These are phyloP conservation scores for Diospyros kaki DNA, from an alignment of 148 eudicot species.

Conservation along the genomic window DNA sequence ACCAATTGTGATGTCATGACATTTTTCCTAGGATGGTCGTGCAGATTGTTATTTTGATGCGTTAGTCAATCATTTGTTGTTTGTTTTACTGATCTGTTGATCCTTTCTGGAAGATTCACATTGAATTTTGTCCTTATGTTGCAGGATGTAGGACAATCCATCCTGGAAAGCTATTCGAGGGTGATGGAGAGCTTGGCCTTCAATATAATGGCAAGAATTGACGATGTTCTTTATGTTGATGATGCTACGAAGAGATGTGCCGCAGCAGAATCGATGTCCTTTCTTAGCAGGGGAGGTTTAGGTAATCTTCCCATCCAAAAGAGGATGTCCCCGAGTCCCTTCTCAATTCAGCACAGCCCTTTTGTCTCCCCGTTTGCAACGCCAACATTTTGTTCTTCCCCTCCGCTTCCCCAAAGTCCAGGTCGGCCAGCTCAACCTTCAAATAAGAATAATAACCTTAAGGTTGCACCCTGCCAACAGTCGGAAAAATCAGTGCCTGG, in stretches of 20 bases:
- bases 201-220: conserved; percentile 88
- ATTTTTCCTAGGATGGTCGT: too few relatives aligned
- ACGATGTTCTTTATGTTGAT: conserved; percentile 68
- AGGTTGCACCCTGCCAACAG: conserved; percentile 19
- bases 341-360: conserved; percentile 85
- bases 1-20: too few relatives aligned
- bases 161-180: conserved; percentile 97
- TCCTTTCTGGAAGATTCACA: neutral
- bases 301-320: conserved; percentile 74
- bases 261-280: conserved; percentile 51
- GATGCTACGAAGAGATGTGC: conserved; percentile 68
- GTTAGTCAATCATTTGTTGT: neutral
- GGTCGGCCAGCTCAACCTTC: conserved; percentile 38
- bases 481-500: conserved; percentile 27
- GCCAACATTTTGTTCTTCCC: conserved; percentile 82
- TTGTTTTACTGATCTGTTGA: neutral
- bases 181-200: conserved; percentile 97
- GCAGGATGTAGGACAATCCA: conserved; percentile 98
- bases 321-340: conserved; percentile 86
- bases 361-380: conserved; percentile 83
- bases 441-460: conserved; percentile 17
- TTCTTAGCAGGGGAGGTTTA: conserved; percentile 69
- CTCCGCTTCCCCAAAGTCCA: conserved; percentile 58
- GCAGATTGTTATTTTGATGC: too few relatives aligned
- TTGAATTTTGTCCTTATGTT: too few relatives aligned